A percentile compares a stretch with the other conserved stretches of the same genome.
These are phyloP conservation scores for Leccinum pachyderme DNA, from an alignment of 1,284 basidiomycete species.

Conservation along the genomic window DNA sequence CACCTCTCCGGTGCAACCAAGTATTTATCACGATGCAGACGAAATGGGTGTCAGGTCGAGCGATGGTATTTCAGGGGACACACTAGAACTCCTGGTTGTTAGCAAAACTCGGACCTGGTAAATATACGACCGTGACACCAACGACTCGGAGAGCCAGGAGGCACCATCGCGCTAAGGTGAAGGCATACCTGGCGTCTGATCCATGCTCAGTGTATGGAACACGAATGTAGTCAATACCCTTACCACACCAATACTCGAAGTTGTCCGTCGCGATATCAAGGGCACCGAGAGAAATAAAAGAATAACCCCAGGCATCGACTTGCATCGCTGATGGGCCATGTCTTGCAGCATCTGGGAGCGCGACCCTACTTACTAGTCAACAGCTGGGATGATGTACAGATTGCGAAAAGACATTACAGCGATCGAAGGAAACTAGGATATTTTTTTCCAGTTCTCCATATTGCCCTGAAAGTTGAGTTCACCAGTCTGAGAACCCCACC, in stretches of 20 bases:
- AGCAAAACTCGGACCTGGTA: background rate
- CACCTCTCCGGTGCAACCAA: background rate
- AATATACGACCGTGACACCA: too few species aligned
- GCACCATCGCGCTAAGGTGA: too few species aligned
- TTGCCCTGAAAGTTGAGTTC: conserved; percentile 4
- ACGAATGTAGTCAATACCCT: background rate
- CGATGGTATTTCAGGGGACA: background rate
- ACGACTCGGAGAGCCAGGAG: too few species aligned
- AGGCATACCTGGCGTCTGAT: background rate
- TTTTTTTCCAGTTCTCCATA: background rate
- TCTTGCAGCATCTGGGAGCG: too few species aligned
- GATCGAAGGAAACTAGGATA: background rate
- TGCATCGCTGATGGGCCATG: background rate
- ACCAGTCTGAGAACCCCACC: conserved; percentile 70
- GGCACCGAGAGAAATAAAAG: background rate
- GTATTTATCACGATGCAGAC: background rate
- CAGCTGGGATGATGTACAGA: conserved; percentile 4
- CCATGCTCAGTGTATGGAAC: background rate
- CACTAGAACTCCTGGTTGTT: background rate
- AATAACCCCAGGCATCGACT: background rate
- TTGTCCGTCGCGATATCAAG: background rate
- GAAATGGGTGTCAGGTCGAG: background rate
- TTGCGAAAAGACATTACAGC: background rate
- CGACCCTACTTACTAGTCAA: background rate
- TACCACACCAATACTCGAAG: background rate